A percentile compares a stretch with the other conserved stretches of the same genome.
Evolutionary conservation across 805 yeast genomes (phyloP).

Genomic region (Hanseniaspora nectarophila): DNA sequence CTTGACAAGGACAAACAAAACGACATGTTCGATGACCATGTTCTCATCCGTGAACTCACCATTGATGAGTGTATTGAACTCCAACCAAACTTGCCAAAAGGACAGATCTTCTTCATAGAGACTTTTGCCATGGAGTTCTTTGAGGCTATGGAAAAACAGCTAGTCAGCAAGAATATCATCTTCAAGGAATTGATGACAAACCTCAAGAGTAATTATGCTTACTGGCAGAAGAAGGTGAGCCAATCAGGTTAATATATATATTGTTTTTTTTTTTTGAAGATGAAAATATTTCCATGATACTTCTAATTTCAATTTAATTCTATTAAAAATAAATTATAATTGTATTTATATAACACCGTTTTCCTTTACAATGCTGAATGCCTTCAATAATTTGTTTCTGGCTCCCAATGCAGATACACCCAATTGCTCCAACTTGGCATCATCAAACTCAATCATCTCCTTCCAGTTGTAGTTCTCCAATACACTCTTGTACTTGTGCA

Average conservation of each 20-base stretch:
- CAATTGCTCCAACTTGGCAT: slow-evolving; percentile 52
- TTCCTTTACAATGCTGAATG: slow-evolving; percentile 70
- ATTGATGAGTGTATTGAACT: slow-evolving; percentile 35
- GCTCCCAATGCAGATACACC: slow-evolving; percentile 97
- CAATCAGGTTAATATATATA: too few relatives aligned
- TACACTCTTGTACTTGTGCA: slow-evolving; percentile 88
- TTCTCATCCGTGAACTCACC: background rate
- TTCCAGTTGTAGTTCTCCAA: slow-evolving; percentile 67
- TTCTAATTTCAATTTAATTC: too few relatives aligned
- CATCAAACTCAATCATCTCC: slow-evolving; percentile 59
- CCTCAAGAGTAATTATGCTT: background rate
- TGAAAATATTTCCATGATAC: too few relatives aligned
- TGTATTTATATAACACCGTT: slow-evolving; percentile 25
- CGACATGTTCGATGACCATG: background rate
- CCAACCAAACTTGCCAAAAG: slow-evolving; percentile 46
- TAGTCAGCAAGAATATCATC: slow-evolving; percentile 36
- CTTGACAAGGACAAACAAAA: slow-evolving; percentile 29
- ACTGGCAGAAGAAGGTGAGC: background rate
- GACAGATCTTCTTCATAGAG: slow-evolving; percentile 73
- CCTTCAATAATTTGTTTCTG: slow-evolving; percentile 80
- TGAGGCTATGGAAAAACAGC: slow-evolving; percentile 43
- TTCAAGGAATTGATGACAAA: background rate
- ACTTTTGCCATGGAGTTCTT: slow-evolving; percentile 74
- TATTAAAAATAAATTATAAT: background rate
- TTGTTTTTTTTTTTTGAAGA: too few relatives aligned